Evolutionary conservation across 192 early-diverging fungal species (phyloP).

Genomic region (Obelidium mucronatum): DNA sequence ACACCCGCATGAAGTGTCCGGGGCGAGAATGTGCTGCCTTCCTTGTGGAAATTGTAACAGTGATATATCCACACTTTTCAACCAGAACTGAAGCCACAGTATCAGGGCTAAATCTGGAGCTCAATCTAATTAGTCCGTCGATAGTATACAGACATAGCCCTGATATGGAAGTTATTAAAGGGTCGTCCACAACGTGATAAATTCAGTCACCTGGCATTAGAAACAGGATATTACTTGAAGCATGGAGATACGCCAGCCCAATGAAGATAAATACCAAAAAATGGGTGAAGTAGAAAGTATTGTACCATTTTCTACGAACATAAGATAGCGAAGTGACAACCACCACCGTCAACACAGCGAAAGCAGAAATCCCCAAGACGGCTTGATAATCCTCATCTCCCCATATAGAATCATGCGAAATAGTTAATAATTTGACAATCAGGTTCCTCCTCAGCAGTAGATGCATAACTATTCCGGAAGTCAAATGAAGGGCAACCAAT

Average conservation of each 20-base stretch:
- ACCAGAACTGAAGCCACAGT: background rate
- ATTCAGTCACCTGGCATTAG: constrained; percentile 46
- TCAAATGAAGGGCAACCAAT: constrained; percentile 15
- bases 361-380: background rate
- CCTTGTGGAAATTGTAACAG: constrained; percentile 5
- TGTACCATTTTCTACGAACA: constrained; percentile 39
- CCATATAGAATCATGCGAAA: background rate
- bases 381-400: constrained; percentile 1
- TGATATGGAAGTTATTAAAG: background rate
- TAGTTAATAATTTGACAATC: background rate
- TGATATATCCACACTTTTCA: constrained; percentile 11
- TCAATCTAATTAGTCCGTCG: constrained; percentile 4
- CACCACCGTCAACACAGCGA: constrained; percentile 20
- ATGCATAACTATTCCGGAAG: background rate
- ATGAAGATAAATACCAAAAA: constrained; percentile 38
- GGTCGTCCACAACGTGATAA: background rate
- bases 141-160: constrained; percentile 19
- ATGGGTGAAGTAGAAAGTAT: constrained; percentile 42
- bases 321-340: constrained; percentile 30
- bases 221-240: constrained; percentile 39
- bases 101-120: background rate
- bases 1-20: constrained; percentile 35
- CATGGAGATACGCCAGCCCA: constrained; percentile 44
- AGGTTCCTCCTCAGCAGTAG: background rate
- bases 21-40: background rate